Base-by-base conservation (phyloP, 2,329 filamentous ascomycete species). In the Alternaria sp. region DNA sequence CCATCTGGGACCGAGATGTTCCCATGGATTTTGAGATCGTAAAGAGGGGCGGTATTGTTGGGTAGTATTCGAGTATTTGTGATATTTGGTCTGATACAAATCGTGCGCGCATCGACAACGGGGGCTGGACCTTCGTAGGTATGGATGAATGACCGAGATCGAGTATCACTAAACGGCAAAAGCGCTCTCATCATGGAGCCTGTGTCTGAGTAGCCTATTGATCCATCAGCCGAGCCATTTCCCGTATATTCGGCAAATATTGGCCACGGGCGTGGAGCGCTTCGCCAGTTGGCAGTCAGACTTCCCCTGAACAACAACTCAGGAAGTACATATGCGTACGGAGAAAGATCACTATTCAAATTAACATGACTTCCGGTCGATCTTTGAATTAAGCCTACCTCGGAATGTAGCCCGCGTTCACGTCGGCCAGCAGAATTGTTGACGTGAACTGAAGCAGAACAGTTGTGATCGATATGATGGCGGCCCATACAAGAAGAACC, bases 341-440 rank as follows among this genome's bases (percentile, higher is more conserved):
- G 32, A 7, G 32, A 4, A 36, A 16, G 32, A 36, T 0, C 32
- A 16, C 12, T 34, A 2, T 8, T 3, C 6, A 34, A 0, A 5
- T 34, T 12, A 11, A 14, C 5, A 34, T 6, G 12, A 2, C 12
- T 36, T 16, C 12, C 32, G 8, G 1, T 0, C 0, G 5, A 8
- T 36, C 12, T 0, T 16, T 16, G 14, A 36, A 1, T 0, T 36
- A 8, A 16, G 5, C 6, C 5, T 36, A 36, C 32, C 5, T 16
- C 2, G 14, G 12, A 36, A 36, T 16, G 3, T 0, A 36, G 32
- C 32, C 32, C 0, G 14, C 32, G 0, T 36, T 36, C 32, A 36
- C 32, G 3, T 36, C 32, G 5, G 32, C 32, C 14, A 36, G 32
- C 32, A 36, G 32, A 6, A 36, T 16, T 5, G 32, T 36, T 1